Evolutionary conservation across 345 rosid species (phyloP), one percentile per base, ranked within the genome.

Genomic region (Geranium brycei): DNA sequence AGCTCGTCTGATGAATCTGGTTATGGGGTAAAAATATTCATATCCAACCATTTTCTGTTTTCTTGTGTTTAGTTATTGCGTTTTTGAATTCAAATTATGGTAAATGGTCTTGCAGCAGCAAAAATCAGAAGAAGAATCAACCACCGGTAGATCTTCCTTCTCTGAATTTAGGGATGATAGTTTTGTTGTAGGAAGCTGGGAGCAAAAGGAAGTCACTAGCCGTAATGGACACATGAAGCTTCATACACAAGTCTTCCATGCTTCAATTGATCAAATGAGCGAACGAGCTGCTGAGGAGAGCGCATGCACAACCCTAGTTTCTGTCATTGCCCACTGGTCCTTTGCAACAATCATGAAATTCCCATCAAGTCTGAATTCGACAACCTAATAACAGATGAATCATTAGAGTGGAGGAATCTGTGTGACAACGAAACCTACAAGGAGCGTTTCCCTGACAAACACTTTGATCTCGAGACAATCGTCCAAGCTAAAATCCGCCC

Each of bases 81-180:
- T 85, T 79, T 13, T 83, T 69, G 41, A 60, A 15, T 65, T 61
- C 7, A 12, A 18, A 57, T 16, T 59, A 69, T 19, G 59, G 7
- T 38, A 58, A 41, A 55, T 68, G 76, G 31, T 70, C 66, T 71
- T 75, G 67, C 64, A 76, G 95, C 72, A 78, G 83, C 78, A 81
- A 56, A 89, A 81, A 77, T 68, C 82, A 12, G 96, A 92, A 0
- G 88, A 83, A 31, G 87, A 81, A 72, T 75, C 84, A 40, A 64
- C 74, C 61, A 78, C 80, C 62, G 78, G 82, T 59, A 75, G 82
- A 62, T 73, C 95, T 55, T 84, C 91, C 2, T 81, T 76, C 62
- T 85, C 87, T 71, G 91, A 92, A 68, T 92, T 92, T 75, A 95
- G 96, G 62, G 97, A 92, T 4, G 95, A 92, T 70, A 87, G 71